Evolutionary conservation across 2,329 filamentous ascomycete species (phyloP), one percentile per base, ranked within the genome.

Genomic region (Myriosclerotinia curreyana): DNA sequence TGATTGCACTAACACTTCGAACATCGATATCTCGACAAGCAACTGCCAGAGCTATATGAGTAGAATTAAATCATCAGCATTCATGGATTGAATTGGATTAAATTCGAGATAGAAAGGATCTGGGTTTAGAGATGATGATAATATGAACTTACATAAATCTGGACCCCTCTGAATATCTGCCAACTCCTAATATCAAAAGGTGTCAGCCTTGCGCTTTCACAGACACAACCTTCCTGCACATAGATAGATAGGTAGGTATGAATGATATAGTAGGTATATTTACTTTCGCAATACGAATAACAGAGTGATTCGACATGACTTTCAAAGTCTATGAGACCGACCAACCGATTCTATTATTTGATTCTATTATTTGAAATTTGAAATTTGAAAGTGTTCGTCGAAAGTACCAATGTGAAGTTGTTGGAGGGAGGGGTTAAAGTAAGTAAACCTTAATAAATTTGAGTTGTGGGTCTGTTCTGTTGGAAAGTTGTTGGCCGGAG

Each of bases 11-110:
- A 58, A 98, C 88, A 74, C 91, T 89, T 63, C 93, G 89, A 66
- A 98, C 91, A 76, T 99, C 92, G 70, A 87, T 83, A 77, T 98
- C 95, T 60, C 90, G 84, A 74, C 90, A 96, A 64, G 91, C 90
- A 56, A 97, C 92, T 14, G 91, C 91, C 68, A 98, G 84, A 38
- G 93, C 91, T 93, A 67, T n/a, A n/a, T n/a, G n/a, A n/a, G n/a
- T 58, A 69, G 20, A 65, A 54, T 55, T 60, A 2, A 59, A 61
- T 44, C 62, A 64, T 69, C 62, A 65, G 69, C 61, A 69, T 69
- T 72, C n/a, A 71, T 62, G 40, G 40, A 61, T 52, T 22, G 40
- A n/a, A 65, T 22, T 31, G 31, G 59, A 65, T 65, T 0, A n/a
- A 20, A 17, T 31, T 34, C 9, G 42, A 44, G 15, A 40, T 40